Base-by-base conservation (phyloP, 805 yeast genomes). In the Wickerhamomyces canadensis region DNA sequence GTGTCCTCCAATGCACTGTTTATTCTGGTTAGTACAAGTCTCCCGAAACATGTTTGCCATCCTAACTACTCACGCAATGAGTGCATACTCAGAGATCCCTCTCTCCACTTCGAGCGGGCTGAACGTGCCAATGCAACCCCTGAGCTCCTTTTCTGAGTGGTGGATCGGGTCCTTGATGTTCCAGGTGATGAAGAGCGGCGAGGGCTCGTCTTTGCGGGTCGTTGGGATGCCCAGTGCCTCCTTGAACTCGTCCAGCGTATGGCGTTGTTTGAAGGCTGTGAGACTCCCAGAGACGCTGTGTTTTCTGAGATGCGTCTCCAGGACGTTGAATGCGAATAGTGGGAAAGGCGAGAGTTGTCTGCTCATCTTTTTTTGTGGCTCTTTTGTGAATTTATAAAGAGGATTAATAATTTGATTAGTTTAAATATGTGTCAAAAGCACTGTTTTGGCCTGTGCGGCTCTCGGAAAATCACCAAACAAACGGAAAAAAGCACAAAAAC, bases 71-170 rank as follows among this genome's bases (percentile, higher is more conserved):
- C 38, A 55, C 31, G 89, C 78, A 26, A 70, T 61, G 14, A 81
- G 36, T 0, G 96, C 69, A 53, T 80, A 91, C 27, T 68, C 67
- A 17, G 63, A 56, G 4, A 88, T 69, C 0, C 93, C 96, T 1
- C 52, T 35, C 14, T 70, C 78, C 2, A 84, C 48, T 0, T 71
- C 67, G 38, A 72, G 57, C 13, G 72, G 61, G 15, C 68, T 64
- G 56, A 93, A 93, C 0, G 96, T 89, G 1, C 98, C 98, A 37
- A 91, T 93, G 54, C 98, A 91, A 0, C 98, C 98, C 30, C 98
- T 67, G 33, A 91, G 64, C 12, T 64, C 61, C 19, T 60, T 54
- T 1, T 58, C 52, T 9, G 42, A 54, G 19, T 40, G 35, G 11
- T 32, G 29, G 9, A 29, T 13, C 16, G n/a, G 5, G 4, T 45